Conservation (phyloP, 129 eudicot species). For the Centaurea solstitialis region DNA sequence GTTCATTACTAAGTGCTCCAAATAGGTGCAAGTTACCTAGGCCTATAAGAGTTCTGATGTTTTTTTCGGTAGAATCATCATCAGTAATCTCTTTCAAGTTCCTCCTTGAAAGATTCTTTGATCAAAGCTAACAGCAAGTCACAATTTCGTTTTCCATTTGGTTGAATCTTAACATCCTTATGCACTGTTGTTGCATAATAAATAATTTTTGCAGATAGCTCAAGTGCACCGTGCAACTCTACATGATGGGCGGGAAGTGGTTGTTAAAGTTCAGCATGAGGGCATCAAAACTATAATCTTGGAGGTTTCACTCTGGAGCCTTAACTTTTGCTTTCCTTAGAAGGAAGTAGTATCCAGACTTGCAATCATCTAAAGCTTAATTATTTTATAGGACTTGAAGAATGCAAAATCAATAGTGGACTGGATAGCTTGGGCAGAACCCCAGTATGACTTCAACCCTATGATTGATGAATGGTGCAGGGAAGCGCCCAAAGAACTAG, state of each 20-base stretch:
- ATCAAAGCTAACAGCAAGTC: background rate
- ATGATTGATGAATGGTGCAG: conserved; percentile 99
- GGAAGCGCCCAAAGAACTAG: conserved; percentile 95
- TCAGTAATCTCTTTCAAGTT: background rate
- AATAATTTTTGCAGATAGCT: conserved; percentile 64
- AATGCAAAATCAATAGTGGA: conserved; percentile 92
- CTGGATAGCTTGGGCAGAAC: conserved; percentile 99
- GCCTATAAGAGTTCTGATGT: background rate
- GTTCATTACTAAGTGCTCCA: background rate
- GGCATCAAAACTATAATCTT: conserved; percentile 79
- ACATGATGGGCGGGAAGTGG: conserved; percentile 83
- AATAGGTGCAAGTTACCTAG: background rate
- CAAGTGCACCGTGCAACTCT: conserved; percentile 99
- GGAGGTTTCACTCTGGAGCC: conserved; percentile 55
- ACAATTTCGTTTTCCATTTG: background rate
- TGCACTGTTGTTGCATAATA: background rate
- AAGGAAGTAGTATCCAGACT: background rate
- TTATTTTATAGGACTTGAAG: conserved; percentile 74
- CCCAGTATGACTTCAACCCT: conserved; percentile 91
- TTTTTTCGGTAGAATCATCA: background rate
- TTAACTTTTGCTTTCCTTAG: background rate
- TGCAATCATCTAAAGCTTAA: background rate
- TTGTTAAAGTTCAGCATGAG: conserved; percentile 96
- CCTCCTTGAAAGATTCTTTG: background rate
- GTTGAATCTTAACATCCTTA: background rate